A percentile compares a stretch with the other conserved stretches of the same genome.
These are phyloP conservation scores for Lasiosphaeria ovina DNA, from an alignment of 495 filamentous ascomycete species.

Conservation along the genomic window DNA sequence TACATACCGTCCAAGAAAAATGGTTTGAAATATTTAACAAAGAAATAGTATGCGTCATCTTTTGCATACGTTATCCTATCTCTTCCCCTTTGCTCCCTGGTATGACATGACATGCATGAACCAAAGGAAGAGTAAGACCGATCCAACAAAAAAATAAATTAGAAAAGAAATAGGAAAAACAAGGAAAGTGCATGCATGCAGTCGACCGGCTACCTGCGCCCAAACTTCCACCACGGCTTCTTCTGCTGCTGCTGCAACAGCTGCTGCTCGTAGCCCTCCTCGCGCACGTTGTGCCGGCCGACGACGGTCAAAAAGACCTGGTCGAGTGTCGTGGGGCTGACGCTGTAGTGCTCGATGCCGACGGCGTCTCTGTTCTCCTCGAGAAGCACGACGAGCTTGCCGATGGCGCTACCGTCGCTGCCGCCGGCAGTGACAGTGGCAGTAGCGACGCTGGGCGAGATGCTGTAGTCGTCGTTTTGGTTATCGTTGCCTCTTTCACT, in stretches of 20 bases:
- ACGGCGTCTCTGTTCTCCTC: slow-evolving; percentile 64
- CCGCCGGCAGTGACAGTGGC: no score
- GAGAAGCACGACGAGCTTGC: slow-evolving; percentile 63
- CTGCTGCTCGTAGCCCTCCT: slow-evolving; percentile 62
- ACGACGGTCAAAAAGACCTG: slow-evolving; percentile 86
- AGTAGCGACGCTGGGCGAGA: background rate
- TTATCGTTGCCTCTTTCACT: background rate
- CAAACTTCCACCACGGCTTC: slow-evolving; percentile 21
- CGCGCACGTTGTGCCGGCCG: slow-evolving; percentile 68
- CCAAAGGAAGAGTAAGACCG: no score
- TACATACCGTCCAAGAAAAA: no score
- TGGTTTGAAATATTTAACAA: no score
- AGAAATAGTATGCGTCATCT: no score
- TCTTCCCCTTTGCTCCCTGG: no score
- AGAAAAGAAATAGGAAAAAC: no score
- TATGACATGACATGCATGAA: no score
- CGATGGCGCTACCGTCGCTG: slow-evolving; percentile 8
- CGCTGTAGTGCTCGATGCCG: slow-evolving; percentile 75
- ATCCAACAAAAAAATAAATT: no score
- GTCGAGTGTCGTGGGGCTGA: slow-evolving; percentile 78
- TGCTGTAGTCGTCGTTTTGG: background rate
- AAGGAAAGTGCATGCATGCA: no score
- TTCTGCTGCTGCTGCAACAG: slow-evolving; percentile 34
- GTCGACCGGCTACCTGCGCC: background rate
- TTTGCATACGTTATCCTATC: no score